A percentile compares a stretch with the other conserved stretches of the same genome.
Evolutionary conservation across 371 early-diverging fungal genomes (phyloP).

Genomic region (Rhizomucor miehei): DNA sequence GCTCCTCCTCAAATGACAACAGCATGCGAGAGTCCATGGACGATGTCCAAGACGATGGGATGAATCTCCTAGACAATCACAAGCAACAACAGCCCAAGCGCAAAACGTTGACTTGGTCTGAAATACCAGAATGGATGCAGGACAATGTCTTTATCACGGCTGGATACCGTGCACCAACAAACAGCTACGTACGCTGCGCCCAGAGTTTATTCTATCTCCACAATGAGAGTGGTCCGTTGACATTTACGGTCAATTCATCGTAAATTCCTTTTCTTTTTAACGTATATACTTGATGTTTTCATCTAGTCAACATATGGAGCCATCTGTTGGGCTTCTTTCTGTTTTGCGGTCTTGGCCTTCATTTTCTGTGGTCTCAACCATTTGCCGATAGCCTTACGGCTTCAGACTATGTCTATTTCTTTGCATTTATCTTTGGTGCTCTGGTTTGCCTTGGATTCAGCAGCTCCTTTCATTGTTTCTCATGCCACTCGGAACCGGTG

Average conservation of each 20-base stretch:
- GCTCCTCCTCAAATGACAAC: no score
- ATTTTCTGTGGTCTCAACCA: constrained; percentile 42
- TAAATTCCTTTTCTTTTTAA: no score
- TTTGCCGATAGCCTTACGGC: constrained; percentile 47
- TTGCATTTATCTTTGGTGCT: constrained; percentile 57
- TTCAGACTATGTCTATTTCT: constrained; percentile 64
- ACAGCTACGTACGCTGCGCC: constrained; percentile 71
- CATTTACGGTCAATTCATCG: constrained; percentile 46
- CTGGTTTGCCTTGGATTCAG: constrained; percentile 79
- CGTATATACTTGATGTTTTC: not conserved
- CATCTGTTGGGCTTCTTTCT: constrained; percentile 73
- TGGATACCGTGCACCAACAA: constrained; percentile 80
- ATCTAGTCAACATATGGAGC: constrained; percentile 78
- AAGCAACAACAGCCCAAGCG: not conserved
- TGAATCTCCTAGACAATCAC: not conserved
- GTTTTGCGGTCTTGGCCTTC: constrained; percentile 40
- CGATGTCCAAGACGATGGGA: not conserved
- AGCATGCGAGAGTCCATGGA: no score
- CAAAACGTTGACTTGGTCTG: constrained; percentile 3
- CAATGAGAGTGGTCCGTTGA: constrained; percentile 62
- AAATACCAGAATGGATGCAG: constrained; percentile 67
- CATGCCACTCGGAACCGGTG: constrained; percentile 83
- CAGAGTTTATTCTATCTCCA: constrained; percentile 80
- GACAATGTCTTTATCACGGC: constrained; percentile 66
- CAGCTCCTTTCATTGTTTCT: constrained; percentile 79